Percentiles rank a stretch among this genome's conserved stretches.
phyloP scores from a whole-genome alignment of 2,329 filamentous ascomycete species.

The Beauveria sp. region DNA sequence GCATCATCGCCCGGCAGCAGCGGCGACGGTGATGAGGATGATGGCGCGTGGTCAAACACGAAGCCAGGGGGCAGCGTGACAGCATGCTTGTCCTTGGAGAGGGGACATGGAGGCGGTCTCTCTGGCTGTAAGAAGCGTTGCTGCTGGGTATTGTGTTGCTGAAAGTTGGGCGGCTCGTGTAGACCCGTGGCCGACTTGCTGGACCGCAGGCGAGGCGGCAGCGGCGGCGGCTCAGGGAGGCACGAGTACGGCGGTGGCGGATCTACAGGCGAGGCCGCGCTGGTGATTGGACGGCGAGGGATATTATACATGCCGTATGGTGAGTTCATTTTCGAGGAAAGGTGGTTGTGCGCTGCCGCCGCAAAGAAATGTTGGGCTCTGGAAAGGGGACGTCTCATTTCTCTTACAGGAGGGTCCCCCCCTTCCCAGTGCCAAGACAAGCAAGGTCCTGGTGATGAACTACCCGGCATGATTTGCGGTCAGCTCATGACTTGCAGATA shows the following conservation, averaged over 20 bases:
- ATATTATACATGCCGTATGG: neutral
- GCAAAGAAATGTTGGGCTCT: neutral
- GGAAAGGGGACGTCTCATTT: constrained; percentile 1
- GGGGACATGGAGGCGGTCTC: neutral
- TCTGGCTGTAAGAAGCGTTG: neutral
- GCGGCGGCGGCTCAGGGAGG: neutral
- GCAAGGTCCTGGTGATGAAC: neutral
- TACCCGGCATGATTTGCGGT: neutral
- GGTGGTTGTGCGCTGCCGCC: neutral
- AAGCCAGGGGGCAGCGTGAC: constrained; percentile 8
- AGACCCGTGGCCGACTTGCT: constrained; percentile 15
- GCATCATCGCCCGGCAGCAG: neutral
- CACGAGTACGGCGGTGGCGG: neutral
- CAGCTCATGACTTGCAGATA: neutral
- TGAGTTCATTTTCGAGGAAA: neutral
- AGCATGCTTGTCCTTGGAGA: neutral
- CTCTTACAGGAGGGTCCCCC: neutral
- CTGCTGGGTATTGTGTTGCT: neutral
- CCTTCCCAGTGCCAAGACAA: neutral
- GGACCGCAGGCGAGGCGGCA: constrained; percentile 12
- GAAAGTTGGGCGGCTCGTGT: neutral
- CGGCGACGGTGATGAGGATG: neutral
- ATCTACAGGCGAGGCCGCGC: neutral
- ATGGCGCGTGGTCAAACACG: constrained; percentile 6
- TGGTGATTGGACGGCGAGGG: neutral